Evolutionary conservation across 495 filamentous ascomycete genomes (phyloP).

Genomic region (Astrothelium subdiscretum): DNA sequence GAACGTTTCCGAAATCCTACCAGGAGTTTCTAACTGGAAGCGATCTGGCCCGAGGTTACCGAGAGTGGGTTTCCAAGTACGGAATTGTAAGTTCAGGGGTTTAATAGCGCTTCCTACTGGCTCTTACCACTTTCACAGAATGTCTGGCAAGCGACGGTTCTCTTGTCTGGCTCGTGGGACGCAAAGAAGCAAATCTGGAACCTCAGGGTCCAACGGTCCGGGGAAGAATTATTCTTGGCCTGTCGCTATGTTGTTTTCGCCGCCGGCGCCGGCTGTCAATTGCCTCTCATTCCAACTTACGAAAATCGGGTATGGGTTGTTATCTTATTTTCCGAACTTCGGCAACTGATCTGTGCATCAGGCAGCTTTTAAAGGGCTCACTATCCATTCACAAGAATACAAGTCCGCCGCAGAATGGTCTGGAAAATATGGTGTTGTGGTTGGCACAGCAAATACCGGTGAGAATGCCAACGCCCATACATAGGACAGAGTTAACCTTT

Average conservation of each 20-base stretch:
- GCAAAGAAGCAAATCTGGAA: constrained; percentile 21
- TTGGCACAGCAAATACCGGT: constrained; percentile 38
- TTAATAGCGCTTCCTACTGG: background rate
- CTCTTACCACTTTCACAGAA: constrained; percentile 11
- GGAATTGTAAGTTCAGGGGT: constrained; percentile 20
- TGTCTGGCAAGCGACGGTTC: constrained; percentile 18
- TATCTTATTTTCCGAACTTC: background rate
- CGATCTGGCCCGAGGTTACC: constrained; percentile 25
- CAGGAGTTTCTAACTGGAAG: constrained; percentile 30
- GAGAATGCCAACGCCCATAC: background rate
- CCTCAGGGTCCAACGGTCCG: constrained; percentile 11
- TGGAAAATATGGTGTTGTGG: constrained; percentile 30
- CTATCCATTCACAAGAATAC: constrained; percentile 30
- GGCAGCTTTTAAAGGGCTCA: constrained; percentile 24
- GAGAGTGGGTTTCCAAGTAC: constrained; percentile 27
- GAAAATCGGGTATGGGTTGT: constrained; percentile 14
- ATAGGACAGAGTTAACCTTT: background rate
- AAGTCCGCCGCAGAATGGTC: constrained; percentile 21
- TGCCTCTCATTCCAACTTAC: constrained; percentile 22
- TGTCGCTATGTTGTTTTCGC: constrained; percentile 27
- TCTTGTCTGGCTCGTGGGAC: constrained; percentile 24
- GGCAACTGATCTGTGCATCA: background rate
- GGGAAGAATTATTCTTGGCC: constrained; percentile 6
- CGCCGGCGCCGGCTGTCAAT: constrained; percentile 24
- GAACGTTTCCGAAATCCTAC: constrained; percentile 23